Base-by-base conservation (phyloP, 805 yeast genomes). In the Diddensiella transvaalensis region DNA sequence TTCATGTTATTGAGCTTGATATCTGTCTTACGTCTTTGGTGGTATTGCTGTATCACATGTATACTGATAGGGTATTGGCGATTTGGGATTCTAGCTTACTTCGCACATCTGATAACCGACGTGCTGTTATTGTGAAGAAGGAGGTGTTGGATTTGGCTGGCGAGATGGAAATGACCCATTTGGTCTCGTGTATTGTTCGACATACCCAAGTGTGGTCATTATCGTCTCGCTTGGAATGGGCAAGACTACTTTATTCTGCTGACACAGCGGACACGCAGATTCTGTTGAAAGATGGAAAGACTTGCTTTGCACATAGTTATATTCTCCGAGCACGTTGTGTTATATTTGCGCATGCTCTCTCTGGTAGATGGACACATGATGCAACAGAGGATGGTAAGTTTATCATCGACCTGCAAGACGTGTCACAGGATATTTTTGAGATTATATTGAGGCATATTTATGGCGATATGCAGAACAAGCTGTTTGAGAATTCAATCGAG, bases 331-430 rank as follows among this genome's bases (percentile, higher is more conserved):
- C 55, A 2, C 66, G 95, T 50, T 77, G 82, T 41, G 80, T 78
- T 0, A 85, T 74, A 58, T 87, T 89, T 61, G 82, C 78, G 47
- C 72, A 82, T 0, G 54, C 79, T 2, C 70, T 85, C 30, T 75
- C 83, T 0, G 59, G 64, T 0, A 60, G 79, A 42, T 87, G 93
- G 95, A 60, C 54, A 6, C 40, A 42, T 11, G 50, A 42, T 4
- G 36, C 21, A 1, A 47, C 33, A 10, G 32, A 52, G 35, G 49
- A 44, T 8, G 47, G 47, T 6, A n/a, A 29, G 4, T 18, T 24
- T 3, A 56, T 49, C 1, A 44, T 61, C n/a, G 68, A 73, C 32
- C 71, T 87, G 40, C 62, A 67, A 1, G 74, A 75, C 43, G 66
- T 82, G 13, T 53, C 70, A 0, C 54, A 52, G 10, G 50, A 55